These are phyloP conservation scores for Kwoniella dejecticola DNA, from an alignment of 768 basidiomycete genomes.

Conservation along the genomic window DNA sequence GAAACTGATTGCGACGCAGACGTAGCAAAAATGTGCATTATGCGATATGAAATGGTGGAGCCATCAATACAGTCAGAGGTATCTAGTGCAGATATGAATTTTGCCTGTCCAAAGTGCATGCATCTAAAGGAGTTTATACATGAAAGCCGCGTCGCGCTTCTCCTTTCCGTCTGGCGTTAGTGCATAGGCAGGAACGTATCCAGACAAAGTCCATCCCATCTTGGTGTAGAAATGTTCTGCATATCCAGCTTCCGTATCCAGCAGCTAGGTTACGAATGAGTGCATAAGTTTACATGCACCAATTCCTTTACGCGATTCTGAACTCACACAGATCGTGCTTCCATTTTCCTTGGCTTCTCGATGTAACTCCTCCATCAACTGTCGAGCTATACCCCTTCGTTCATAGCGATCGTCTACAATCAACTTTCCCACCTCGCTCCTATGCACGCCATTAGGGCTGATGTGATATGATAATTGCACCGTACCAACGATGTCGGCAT, in stretches of 20 bases:
- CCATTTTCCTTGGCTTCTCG: constrained; percentile 8
- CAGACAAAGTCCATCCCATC: constrained; percentile 18
- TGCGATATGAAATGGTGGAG: too few species aligned
- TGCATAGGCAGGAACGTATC: constrained; percentile 24
- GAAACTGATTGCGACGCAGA: too few species aligned
- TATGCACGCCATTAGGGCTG: constrained; percentile 16
- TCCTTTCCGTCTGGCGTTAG: constrained; percentile 22
- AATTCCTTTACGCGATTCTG: too few species aligned
- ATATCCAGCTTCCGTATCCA: constrained; percentile 31
- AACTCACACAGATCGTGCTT: constrained; percentile 20
- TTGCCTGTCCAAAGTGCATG: too few species aligned
- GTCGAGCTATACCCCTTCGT: constrained; percentile 14
- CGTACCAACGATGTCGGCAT: constrained; percentile 16
- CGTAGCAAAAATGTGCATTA: too few species aligned
- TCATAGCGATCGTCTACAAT: constrained; percentile 22
- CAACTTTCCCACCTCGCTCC: constrained; percentile 21
- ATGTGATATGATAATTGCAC: constrained; percentile 18
- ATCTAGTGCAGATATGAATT: too few species aligned
- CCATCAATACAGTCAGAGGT: too few species aligned
- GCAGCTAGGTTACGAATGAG: constrained; percentile 9
- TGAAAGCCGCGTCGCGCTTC: constrained; percentile 20
- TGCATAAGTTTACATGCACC: too few species aligned
- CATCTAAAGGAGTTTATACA: constrained; percentile 25
- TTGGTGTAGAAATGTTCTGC: constrained; percentile 22
- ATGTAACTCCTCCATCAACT: constrained; percentile 7